These are phyloP conservation scores for Candida caryicola DNA, from an alignment of 805 yeast species.

Conservation along the genomic window DNA sequence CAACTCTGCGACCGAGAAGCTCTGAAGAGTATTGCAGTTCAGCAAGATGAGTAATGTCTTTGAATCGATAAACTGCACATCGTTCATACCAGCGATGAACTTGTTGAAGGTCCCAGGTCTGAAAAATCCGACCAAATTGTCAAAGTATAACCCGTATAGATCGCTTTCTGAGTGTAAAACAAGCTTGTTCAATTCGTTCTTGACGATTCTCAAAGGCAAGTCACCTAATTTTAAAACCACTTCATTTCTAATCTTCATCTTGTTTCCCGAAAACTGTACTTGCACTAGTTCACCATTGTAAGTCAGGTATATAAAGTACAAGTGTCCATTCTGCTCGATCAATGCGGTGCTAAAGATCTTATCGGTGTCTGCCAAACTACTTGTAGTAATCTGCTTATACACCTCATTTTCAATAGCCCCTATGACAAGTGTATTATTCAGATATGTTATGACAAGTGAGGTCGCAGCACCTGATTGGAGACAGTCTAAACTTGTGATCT, in stretches of 20 bases:
- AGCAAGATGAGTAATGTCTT: neutral
- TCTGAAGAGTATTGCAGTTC: neutral
- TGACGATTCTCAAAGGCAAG: slow-evolving; percentile 4
- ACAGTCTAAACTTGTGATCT: neutral
- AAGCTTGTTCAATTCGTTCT: neutral
- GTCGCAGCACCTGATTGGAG: neutral
- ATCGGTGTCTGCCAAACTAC: neutral
- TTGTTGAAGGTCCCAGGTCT: neutral
- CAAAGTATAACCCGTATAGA: slow-evolving; percentile 2
- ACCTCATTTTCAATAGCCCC: neutral
- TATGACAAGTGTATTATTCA: neutral
- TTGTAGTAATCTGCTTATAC: neutral
- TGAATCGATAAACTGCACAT: neutral
- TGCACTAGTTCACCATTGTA: slow-evolving; percentile 5
- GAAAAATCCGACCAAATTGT: neutral
- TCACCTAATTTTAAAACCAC: neutral
- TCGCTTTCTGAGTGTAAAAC: slow-evolving; percentile 1
- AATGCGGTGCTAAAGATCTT: neutral
- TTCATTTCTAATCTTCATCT: neutral
- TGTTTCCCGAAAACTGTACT: neutral
- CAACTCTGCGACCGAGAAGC: neutral
- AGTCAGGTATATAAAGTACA: slow-evolving; percentile 6
- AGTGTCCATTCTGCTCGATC: neutral
- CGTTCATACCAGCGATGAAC: neutral
- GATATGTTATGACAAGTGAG: neutral